Percentiles rank a stretch among this genome's conserved stretches.
Evolutionary conservation across 2,329 filamentous ascomycete genomes (phyloP).

Genomic region (Fusarium redolens): DNA sequence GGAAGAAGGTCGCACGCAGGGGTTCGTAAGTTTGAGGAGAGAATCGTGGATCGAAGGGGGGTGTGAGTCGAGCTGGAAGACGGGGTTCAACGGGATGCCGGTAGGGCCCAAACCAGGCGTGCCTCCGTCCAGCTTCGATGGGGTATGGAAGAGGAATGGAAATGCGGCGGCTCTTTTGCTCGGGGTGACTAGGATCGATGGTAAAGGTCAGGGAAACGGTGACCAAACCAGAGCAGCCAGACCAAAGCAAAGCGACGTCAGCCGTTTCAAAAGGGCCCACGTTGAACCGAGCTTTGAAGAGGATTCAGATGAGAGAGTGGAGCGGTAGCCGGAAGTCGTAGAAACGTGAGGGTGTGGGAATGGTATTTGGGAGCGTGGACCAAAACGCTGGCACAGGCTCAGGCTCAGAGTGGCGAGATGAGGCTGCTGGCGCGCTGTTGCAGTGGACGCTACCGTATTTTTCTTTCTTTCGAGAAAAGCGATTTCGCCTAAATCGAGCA

Average conservation of each 20-base stretch:
- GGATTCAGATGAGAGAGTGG: conserved; percentile 28
- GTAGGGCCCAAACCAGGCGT: conserved; percentile 33
- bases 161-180: conserved; percentile 48
- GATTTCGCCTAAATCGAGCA: conserved; percentile 37
- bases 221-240: conserved; percentile 3
- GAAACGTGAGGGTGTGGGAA: conserved; percentile 31
- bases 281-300: conserved; percentile 19
- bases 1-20: conserved; percentile 40
- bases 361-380: conserved; percentile 25
- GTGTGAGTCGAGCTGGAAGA: conserved; percentile 40
- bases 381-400: conserved; percentile 22
- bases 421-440: conserved; percentile 22
- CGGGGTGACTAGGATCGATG: conserved; percentile 41
- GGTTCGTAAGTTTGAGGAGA: conserved; percentile 33
- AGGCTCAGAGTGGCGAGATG: conserved; percentile 41
- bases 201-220: conserved; percentile 38
- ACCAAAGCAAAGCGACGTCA: conserved; percentile 35
- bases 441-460: conserved; percentile 11
- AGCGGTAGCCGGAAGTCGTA: conserved; percentile 20
- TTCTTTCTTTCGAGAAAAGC: conserved; percentile 18
- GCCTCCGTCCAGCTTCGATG: conserved; percentile 38
- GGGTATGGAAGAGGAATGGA: conserved; percentile 43
- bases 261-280: conserved; percentile 40
- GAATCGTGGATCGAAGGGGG: conserved; percentile 40
- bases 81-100: conserved; percentile 26